Percentiles rank a stretch among this genome's conserved stretches.
phyloP scores from a whole-genome alignment of 2,329 filamentous ascomycete genomes.

The Hymenoscyphus albidus region DNA sequence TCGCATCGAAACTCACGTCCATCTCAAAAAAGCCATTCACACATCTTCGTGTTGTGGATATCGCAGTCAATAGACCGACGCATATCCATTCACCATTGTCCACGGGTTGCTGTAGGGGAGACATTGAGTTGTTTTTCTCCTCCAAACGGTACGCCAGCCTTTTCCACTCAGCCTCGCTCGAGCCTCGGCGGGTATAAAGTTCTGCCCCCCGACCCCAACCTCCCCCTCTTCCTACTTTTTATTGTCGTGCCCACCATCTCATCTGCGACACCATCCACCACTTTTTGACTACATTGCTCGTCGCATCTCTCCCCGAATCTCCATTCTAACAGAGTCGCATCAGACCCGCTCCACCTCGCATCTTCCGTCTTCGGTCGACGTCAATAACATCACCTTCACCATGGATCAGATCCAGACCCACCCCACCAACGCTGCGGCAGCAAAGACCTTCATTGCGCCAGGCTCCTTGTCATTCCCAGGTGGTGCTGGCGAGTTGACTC shows the following conservation, averaged over 20 bases:
- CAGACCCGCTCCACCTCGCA: constrained; percentile 29
- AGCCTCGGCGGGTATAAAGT: constrained; percentile 20
- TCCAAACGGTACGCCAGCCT: constrained; percentile 55
- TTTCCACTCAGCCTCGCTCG: constrained; percentile 13
- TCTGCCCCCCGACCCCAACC: constrained; percentile 3
- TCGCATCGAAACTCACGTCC: background rate
- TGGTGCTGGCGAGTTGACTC: constrained; percentile 76
- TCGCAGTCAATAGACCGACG: constrained; percentile 17
- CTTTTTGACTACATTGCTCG: background rate
- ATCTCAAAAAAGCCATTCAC: constrained; percentile 4
- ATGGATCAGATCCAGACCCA: constrained; percentile 94
- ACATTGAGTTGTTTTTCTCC: constrained; percentile 99
- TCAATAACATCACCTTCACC: constrained; percentile 23
- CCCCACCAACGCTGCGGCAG: constrained; percentile 85
- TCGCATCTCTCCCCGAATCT: constrained; percentile 7
- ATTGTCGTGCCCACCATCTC: constrained; percentile 15
- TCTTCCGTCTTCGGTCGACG: constrained; percentile 18
- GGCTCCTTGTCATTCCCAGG: constrained; percentile 90
- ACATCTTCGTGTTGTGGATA: constrained; percentile 22
- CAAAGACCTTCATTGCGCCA: constrained; percentile 90
- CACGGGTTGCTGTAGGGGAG: constrained; percentile 65
- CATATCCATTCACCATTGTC: constrained; percentile 19
- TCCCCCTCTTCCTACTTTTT: constrained; percentile 5
- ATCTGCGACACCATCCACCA: background rate
- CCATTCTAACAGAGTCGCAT: constrained; percentile 28